Conservation (phyloP, 495 filamentous ascomycete genomes). For the Cercophora samala region DNA sequence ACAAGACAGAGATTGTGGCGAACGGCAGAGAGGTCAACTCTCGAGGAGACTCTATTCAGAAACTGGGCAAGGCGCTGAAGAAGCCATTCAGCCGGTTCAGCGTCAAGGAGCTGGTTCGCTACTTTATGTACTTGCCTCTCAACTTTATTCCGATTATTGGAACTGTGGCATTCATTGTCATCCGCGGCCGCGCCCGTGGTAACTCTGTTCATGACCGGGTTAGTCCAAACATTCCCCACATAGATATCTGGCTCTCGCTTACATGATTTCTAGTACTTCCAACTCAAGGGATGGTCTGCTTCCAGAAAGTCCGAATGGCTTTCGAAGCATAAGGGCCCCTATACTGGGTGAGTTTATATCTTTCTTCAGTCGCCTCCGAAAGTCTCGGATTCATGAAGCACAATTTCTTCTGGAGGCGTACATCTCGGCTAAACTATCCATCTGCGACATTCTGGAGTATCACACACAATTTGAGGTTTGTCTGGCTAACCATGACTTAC, state of each 20-base stretch:
- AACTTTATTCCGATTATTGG: conserved; percentile 92
- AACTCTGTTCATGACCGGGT: conserved; percentile 32
- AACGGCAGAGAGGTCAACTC: conserved; percentile 69
- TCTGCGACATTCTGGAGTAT: conserved; percentile 2
- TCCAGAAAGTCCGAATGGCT: conserved; percentile 63
- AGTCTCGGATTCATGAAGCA: neutral
- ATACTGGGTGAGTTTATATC: conserved; percentile 63
- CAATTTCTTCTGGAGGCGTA: neutral
- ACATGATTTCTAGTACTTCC: conserved; percentile 62
- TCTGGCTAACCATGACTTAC: conserved; percentile 18
- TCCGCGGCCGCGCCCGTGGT: conserved; percentile 60
- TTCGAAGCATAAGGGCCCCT: conserved; percentile 58
- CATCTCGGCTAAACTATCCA: conserved; percentile 2
- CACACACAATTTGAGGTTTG: conserved; percentile 13
- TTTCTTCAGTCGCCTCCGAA: neutral
- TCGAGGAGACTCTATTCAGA: conserved; percentile 58
- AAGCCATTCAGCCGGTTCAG: conserved; percentile 66
- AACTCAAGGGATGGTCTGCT: conserved; percentile 76
- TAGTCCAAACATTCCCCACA: conserved; percentile 6
- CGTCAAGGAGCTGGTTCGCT: conserved; percentile 62
- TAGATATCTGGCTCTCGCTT: neutral
- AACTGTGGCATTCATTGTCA: conserved; percentile 69
- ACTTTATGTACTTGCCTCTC: conserved; percentile 78
- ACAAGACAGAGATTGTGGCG: conserved; percentile 57
- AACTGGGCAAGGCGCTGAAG: conserved; percentile 70